Conservation (phyloP, 352 stramenopile species). For the Pythium diclinum region DNA sequence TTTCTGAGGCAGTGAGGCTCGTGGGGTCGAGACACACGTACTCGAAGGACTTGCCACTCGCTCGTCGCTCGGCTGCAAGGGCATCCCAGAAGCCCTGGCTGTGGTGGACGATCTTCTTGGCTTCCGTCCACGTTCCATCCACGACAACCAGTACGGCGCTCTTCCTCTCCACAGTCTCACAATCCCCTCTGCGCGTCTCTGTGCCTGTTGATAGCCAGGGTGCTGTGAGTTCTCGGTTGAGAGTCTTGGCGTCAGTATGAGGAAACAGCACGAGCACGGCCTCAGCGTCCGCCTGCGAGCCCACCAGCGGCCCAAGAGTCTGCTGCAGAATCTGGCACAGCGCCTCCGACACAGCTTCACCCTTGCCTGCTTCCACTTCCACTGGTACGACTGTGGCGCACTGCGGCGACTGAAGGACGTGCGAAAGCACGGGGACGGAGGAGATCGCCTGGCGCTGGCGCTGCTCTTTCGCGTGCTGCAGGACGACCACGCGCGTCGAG, state of each 20-base stretch:
- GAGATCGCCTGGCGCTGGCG: slow-evolving; percentile 54
- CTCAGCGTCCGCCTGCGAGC: background rate
- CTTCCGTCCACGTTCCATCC: slow-evolving; percentile 79
- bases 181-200: background rate
- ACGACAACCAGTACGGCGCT: slow-evolving; percentile 53
- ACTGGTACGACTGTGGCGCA: slow-evolving; percentile 40
- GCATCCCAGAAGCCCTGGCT: slow-evolving; percentile 41
- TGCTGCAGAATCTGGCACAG: slow-evolving; percentile 4
- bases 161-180: background rate
- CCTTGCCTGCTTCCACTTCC: slow-evolving; percentile 29
- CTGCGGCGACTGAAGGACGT: slow-evolving; percentile 32
- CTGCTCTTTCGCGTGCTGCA: slow-evolving; percentile 65
- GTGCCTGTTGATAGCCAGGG: background rate
- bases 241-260: slow-evolving; percentile 13
- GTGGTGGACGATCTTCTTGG: slow-evolving; percentile 70
- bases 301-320: background rate
- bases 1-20: background rate
- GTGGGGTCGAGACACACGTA: slow-evolving; percentile 43
- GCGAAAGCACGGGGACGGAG: slow-evolving; percentile 59
- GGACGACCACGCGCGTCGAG: slow-evolving; percentile 48
- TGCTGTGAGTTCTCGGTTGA: background rate
- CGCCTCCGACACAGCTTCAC: slow-evolving; percentile 40
- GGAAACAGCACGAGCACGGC: slow-evolving; percentile 25
- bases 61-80: slow-evolving; percentile 28
- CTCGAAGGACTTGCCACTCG: slow-evolving; percentile 31